A percentile compares a stretch with the other conserved stretches of the same genome.
phyloP scores from a whole-genome alignment of 75 land plant species.

The Selaginella tamariscina region DNA sequence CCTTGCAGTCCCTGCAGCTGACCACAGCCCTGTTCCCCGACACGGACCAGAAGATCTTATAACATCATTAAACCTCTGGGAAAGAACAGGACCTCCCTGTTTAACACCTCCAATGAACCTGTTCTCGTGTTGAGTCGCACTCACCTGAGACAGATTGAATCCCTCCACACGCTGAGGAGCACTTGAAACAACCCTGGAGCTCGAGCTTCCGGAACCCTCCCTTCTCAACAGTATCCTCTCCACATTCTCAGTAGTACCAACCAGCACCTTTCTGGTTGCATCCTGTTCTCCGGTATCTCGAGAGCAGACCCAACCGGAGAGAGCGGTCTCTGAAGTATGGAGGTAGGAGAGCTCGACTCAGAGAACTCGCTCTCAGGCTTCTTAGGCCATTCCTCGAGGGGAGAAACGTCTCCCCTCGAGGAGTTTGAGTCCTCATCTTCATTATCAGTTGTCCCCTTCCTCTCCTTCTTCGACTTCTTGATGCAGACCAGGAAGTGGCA shows the following conservation, averaged over 20 bases:
- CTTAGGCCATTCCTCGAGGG: not conserved
- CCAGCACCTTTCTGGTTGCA: not conserved
- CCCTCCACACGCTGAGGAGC: too few relatives aligned
- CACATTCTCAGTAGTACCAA: not conserved
- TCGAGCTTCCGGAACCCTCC: too few relatives aligned
- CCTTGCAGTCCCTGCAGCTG: conserved; percentile 3
- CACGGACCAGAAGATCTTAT: not conserved
- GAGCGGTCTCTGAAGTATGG: not conserved
- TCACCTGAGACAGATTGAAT: too few relatives aligned
- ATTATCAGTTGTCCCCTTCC: not conserved
- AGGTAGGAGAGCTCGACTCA: not conserved
- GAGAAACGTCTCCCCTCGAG: not conserved
- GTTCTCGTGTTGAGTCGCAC: conserved; percentile 6
- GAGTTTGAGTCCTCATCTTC: not conserved
- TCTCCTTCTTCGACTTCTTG: conserved; percentile 2
- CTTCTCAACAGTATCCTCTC: not conserved
- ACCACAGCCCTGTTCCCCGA: not conserved
- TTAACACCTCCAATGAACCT: not conserved
- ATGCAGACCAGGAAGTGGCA: not conserved
- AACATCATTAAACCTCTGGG: not conserved
- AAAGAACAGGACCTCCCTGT: not conserved
- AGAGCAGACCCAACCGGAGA: not conserved
- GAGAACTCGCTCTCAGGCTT: not conserved
- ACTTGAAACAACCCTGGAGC: too few relatives aligned
- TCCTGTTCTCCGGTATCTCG: not conserved